phyloP scores from a whole-genome alignment of 2,329 filamentous ascomycete species.

The Dothistroma pini region DNA sequence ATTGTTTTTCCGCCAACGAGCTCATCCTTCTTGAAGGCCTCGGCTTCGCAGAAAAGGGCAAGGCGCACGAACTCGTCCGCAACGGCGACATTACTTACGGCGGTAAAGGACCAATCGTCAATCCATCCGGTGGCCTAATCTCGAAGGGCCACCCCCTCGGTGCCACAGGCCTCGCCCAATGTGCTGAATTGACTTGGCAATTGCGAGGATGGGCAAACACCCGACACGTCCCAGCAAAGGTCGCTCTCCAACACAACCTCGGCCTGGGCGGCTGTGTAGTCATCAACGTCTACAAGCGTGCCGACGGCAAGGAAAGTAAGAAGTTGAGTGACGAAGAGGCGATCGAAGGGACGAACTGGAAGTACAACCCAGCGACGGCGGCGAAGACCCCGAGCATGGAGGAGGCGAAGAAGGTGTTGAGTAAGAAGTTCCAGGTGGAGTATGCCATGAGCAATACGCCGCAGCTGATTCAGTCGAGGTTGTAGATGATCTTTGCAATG shows the following conservation, averaged over 20 bases:
- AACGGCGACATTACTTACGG: constrained; percentile 89
- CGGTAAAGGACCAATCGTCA: constrained; percentile 71
- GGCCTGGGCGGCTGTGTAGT: constrained; percentile 89
- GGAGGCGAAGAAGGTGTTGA: constrained; percentile 66
- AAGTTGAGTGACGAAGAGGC: constrained; percentile 61
- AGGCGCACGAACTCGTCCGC: constrained; percentile 87
- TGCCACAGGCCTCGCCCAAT: constrained; percentile 89
- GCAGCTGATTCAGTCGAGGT: constrained; percentile 69
- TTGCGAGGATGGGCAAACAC: constrained; percentile 91
- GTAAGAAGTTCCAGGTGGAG: constrained; percentile 61
- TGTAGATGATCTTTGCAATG: constrained; percentile 41
- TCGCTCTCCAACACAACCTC: constrained; percentile 86
- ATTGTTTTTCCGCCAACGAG: constrained; percentile 95
- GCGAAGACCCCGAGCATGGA: constrained; percentile 81
- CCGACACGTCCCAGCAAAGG: constrained; percentile 63
- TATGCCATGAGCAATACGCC: constrained; percentile 77
- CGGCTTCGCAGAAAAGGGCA: constrained; percentile 70
- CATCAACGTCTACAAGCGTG: constrained; percentile 81
- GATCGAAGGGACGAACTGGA: constrained; percentile 63
- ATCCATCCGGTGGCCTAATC: constrained; percentile 82
- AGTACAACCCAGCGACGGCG: constrained; percentile 88
- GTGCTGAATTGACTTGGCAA: constrained; percentile 95
- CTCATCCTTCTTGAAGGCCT: constrained; percentile 86
- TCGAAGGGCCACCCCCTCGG: constrained; percentile 94
- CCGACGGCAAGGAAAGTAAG: constrained; percentile 66